These are phyloP conservation scores for Pseudocercospora pini-densiflorae DNA, from an alignment of 2,329 filamentous ascomycete genomes.

Conservation along the genomic window DNA sequence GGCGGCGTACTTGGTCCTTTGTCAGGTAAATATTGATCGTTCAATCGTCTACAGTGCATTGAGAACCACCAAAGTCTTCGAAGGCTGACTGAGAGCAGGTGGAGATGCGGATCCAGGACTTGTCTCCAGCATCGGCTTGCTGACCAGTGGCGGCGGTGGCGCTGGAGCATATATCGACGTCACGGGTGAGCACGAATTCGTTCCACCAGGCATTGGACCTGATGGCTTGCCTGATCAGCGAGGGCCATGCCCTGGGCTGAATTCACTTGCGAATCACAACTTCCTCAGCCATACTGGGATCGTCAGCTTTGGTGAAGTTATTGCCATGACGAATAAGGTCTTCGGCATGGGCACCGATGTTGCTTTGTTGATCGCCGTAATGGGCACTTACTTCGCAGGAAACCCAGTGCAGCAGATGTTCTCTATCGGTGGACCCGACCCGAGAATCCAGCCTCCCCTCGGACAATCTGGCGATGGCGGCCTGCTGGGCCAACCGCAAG, in stretches of 20 bases:
- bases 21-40: not conserved
- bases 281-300: slow-evolving; percentile 8
- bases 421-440: slow-evolving; percentile 13
- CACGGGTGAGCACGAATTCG: not conserved
- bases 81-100: not conserved
- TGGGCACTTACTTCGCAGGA: not conserved
- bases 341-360: slow-evolving; percentile 1
- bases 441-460: not conserved
- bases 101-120: not conserved
- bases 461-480: not conserved
- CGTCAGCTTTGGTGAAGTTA: not conserved
- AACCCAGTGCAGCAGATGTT: slow-evolving; percentile 7
- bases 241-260: slow-evolving; percentile 6
- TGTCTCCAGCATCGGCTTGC: not conserved
- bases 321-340: not conserved
- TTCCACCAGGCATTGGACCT: not conserved
- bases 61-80: not conserved
- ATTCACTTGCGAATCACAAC: slow-evolving; percentile 9
- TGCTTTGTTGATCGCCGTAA: not conserved
- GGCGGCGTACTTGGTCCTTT: not conserved
- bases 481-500: slow-evolving; percentile 5
- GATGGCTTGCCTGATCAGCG: slow-evolving; percentile 6
- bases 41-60: not conserved
- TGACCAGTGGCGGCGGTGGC: not conserved
- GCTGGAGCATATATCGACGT: not conserved